Evolutionary conservation across 176 grass and related monocot genomes (phyloP).

Genomic region (Cenchrus americanus): DNA sequence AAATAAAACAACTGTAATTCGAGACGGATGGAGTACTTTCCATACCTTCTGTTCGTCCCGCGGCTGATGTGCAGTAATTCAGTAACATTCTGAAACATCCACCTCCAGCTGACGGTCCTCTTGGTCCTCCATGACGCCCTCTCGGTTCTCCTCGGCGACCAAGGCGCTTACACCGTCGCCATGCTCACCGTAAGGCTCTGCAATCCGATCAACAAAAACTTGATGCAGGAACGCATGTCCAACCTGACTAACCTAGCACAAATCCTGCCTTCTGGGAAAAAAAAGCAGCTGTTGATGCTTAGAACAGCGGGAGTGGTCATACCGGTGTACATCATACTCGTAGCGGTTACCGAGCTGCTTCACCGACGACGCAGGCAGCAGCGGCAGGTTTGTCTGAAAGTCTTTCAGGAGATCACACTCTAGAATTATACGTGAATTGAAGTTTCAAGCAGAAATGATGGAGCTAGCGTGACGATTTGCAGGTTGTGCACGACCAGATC

Average conservation of each 20-base stretch:
- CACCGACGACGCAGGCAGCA: slow-evolving; percentile 37
- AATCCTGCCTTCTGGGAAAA: background rate
- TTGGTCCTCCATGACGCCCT: slow-evolving; percentile 58
- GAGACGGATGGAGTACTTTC: no score
- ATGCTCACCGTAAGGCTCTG: slow-evolving; percentile 55
- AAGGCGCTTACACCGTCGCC: slow-evolving; percentile 47
- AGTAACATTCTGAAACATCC: background rate
- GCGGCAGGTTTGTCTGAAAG: slow-evolving; percentile 42
- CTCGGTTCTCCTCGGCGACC: slow-evolving; percentile 43
- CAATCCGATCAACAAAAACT: background rate
- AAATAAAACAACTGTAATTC: no score
- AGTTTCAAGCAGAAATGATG: background rate
- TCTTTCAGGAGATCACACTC: background rate
- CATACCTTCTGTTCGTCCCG: background rate
- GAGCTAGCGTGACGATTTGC: background rate
- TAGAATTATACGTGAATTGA: background rate
- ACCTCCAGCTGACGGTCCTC: slow-evolving; percentile 62
- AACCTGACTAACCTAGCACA: background rate
- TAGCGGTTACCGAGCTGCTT: slow-evolving; percentile 47
- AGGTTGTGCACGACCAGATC: slow-evolving; percentile 30
- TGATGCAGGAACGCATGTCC: background rate
- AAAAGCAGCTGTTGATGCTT: slow-evolving; percentile 56
- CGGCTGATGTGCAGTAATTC: background rate
- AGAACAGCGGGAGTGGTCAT: slow-evolving; percentile 61
- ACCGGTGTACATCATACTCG: slow-evolving; percentile 60